Evolutionary conservation across 805 yeast genomes (phyloP).

Genomic region (Zygoascus bituminiphila): DNA sequence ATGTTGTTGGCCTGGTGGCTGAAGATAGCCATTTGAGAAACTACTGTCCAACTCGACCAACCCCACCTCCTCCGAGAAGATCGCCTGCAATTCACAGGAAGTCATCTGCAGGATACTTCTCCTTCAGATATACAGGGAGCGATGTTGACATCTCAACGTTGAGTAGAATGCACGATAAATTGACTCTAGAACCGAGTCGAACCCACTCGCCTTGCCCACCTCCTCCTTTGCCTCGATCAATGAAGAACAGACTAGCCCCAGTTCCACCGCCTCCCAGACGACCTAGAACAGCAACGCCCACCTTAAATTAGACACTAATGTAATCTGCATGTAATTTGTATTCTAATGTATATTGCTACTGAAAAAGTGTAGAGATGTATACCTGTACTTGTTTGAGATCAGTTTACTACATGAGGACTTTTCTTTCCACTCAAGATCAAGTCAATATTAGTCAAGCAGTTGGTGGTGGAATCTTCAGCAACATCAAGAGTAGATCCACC

Average conservation of each 20-base stretch:
- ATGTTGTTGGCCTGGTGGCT: not conserved
- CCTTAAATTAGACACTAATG: not conserved
- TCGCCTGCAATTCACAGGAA: not conserved
- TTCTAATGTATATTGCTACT: not conserved
- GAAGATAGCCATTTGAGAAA: not conserved
- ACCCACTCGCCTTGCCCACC: conserved; percentile 3
- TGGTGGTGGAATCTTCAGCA: conserved; percentile 30
- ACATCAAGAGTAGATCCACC: conserved; percentile 49
- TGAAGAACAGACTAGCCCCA: not conserved
- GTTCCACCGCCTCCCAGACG: conserved; percentile 11
- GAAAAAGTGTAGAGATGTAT: too few relatives aligned
- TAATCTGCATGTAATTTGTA: not conserved
- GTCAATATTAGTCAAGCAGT: conserved; percentile 48
- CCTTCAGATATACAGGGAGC: not conserved
- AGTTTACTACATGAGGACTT: conserved; percentile 13
- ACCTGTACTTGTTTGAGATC: not conserved
- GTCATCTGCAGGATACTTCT: not conserved
- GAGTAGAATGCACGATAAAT: not conserved
- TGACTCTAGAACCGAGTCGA: not conserved
- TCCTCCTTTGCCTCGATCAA: conserved; percentile 5
- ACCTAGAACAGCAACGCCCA: conserved; percentile 4
- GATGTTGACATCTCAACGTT: conserved; percentile 1
- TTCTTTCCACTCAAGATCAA: conserved; percentile 9
- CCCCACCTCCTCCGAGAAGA: conserved; percentile 3
- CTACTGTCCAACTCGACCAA: not conserved